Base-by-base conservation (phyloP, 2,329 filamentous ascomycete species). In the Sordariomycetes sp. region DNA sequence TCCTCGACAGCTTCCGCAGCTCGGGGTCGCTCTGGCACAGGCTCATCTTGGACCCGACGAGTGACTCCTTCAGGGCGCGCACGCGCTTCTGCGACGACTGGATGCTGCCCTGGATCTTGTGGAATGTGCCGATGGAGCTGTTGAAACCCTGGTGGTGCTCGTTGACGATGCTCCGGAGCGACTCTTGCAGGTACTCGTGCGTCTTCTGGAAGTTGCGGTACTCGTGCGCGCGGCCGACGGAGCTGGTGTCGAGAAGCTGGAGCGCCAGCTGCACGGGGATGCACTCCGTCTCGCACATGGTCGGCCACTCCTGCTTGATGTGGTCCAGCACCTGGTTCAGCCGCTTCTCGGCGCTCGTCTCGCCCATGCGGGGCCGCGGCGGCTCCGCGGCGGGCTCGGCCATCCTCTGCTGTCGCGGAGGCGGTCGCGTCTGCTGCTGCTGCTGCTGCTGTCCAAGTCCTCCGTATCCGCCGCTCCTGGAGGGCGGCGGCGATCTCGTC, bases 71-170 rank as follows among this genome's bases (percentile, higher is more conserved):
- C 61, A 99, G 76, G 13, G 78, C 76, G 59, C 92, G 84, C 57
- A 99, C 89, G 60, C 90, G 84, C 65, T 85, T 85, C 70, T 99
- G 94, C 17, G 90, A 96, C 55, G 82, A 78, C 65, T 92, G 88
- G 62, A 99, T 94, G 71, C 90, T 96, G 56, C 85, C 84, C 70
- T 99, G 94, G 60, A 99, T 99, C 71, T 95, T 96, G 76, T 99
- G 95, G 67, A 97, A 99, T 22, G 92, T 97, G 69, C 92, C 94
- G 61, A 99, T 97, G 55, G 92, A 96, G 70, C 90, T 96, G 73
- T 97, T 99, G 79, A 99, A 99, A 53, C 94, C 95, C 70, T 99
- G 94, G 67, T 99, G 92, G 67, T 99, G 92, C 73, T 99, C 92
- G 69, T 99, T 96, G 28, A 99, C 94, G 64, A 99, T 96, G 36